Conservation (phyloP, 306 rosid genomes). For the Quercus parvula region DNA sequence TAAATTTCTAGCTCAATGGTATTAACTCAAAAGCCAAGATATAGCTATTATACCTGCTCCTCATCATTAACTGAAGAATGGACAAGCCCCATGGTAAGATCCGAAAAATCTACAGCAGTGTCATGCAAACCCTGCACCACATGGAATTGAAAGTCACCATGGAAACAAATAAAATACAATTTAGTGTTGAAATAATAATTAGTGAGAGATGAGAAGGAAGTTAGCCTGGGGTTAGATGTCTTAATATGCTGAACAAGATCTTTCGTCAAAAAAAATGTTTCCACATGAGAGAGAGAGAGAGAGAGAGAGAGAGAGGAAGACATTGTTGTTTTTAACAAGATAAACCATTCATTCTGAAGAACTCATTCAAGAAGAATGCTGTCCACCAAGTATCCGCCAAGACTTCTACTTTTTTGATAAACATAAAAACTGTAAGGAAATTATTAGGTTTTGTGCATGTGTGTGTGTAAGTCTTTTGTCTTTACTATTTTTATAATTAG, state of each 20-base stretch:
- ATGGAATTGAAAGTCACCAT: slow-evolving; percentile 3
- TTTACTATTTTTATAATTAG: not conserved
- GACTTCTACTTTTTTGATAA: not conserved
- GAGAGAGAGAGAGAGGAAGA: not conserved
- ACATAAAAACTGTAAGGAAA: not conserved
- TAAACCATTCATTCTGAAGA: not conserved
- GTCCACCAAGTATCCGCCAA: not conserved
- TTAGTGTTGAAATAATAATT: not conserved
- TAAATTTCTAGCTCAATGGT: not conserved
- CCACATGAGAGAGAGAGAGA: not conserved
- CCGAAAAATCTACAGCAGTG: slow-evolving; percentile 41
- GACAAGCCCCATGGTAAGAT: slow-evolving; percentile 43
- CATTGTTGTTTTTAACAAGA: not conserved
- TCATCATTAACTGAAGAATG: slow-evolving; percentile 58
- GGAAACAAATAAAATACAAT: not conserved
- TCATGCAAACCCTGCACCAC: slow-evolving; percentile 60
- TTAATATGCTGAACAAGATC: not conserved
- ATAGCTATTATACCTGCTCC: slow-evolving; percentile 60
- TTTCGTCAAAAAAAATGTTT: not conserved
- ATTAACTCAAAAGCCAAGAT: not conserved
- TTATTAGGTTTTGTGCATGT: not conserved
- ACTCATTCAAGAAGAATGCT: not conserved
- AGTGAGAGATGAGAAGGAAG: not conserved
- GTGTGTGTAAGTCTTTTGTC: not conserved
- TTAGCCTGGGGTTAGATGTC: not conserved